phyloP scores from a whole-genome alignment of 2,329 filamentous ascomycete genomes.

The Mycocentrospora acerina region DNA sequence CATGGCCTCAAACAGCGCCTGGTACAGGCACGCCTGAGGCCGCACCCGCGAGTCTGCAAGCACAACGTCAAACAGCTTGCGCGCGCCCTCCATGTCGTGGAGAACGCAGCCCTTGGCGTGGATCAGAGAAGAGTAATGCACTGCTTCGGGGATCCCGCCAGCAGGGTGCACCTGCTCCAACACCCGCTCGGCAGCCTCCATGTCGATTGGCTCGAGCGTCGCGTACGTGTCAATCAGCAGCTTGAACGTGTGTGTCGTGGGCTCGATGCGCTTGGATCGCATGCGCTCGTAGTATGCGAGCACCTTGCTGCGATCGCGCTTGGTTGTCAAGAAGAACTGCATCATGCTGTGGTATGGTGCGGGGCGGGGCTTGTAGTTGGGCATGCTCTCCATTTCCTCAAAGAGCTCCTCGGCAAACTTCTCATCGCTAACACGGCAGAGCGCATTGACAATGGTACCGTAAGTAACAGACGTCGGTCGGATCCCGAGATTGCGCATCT shows the following conservation, averaged over 20 bases:
- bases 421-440: constrained; percentile 96
- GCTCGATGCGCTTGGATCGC: constrained; percentile 80
- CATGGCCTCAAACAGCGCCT: constrained; percentile 95
- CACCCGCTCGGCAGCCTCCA: constrained; percentile 82
- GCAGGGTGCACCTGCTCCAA: constrained; percentile 74
- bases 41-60: constrained; percentile 66
- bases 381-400: constrained; percentile 98
- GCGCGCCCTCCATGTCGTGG: constrained; percentile 85
- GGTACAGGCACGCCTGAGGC: constrained; percentile 84
- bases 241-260: constrained; percentile 96
- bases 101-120: constrained; percentile 93
- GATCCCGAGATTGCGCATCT: constrained; percentile 92
- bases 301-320: constrained; percentile 93
- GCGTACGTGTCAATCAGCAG: constrained; percentile 94
- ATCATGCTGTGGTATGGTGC: constrained; percentile 99
- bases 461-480: constrained; percentile 97
- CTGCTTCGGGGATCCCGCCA: constrained; percentile 79
- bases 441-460: constrained; percentile 94
- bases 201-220: constrained; percentile 87
- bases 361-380: constrained; percentile 96
- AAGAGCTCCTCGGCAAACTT: constrained; percentile 97
- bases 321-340: constrained; percentile 98
- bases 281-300: constrained; percentile 94
- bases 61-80: constrained; percentile 78
- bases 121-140: constrained; percentile 94